Evolutionary conservation across 306 rosid species (phyloP), one percentile per base, ranked within the genome.

Genomic region (Cajanus cajan): DNA sequence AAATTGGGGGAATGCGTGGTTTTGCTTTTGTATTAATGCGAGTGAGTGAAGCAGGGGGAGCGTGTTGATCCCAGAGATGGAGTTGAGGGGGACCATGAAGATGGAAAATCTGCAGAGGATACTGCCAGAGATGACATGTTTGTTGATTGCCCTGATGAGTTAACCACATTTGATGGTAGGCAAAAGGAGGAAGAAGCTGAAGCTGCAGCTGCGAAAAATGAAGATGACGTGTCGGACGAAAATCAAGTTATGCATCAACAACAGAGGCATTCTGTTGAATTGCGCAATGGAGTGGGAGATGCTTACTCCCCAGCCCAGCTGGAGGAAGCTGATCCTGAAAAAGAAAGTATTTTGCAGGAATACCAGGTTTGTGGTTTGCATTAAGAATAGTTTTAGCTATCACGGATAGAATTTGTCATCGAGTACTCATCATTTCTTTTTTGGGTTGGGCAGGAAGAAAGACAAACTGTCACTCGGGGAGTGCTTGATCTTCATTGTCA

Each of bases 101-200:
- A 88, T 48, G 90, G 44, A 12, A 86, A 78, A 61, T 80, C 73
- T 24, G 9, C 63, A 4, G 97, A 90, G 87, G 97, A 91, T 47
- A 67, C 86, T n/a, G 87, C 84, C 22, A 88, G 78, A 63, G 97
- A 94, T 74, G 96, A 91, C 72, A 86, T 88, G 97, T 95, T 95
- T 76, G 98, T 88, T 6, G 99, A 95, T 86, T 90, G 96, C 82
- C 85, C 98, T 0, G 99, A 95, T 33, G 99, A 93, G 88, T 73
- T 91, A 74, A 80, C 5, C 28, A 24, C 86, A 14, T 19, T 75
- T 8, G 89, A 86, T 72, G 82, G 78, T 28, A 78, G 65, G 71
- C 84, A 34, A 68, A 81, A 74, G 80, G 97, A 89, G 54, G 91
- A 84, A 62, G 90, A 80, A 62, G 78, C 64, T 7, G 90, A 80